Base-by-base conservation (phyloP, 2,329 filamentous ascomycete species). In the Cladosporium sphaerospermum region DNA sequence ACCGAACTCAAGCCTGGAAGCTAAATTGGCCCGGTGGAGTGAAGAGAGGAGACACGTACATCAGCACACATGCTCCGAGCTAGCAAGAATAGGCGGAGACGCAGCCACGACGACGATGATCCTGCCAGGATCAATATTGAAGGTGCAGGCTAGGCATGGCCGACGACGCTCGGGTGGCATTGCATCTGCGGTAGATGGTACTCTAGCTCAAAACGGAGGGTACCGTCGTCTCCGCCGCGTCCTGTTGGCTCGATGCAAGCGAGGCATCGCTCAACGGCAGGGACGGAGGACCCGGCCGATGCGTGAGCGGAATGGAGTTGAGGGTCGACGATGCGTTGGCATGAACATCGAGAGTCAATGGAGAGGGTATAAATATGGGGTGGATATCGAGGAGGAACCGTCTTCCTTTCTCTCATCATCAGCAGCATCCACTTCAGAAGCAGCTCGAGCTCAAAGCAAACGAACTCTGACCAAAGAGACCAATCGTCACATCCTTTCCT, bases 121-220 rank as follows among this genome's bases (percentile, higher is more conserved):
- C 63, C 54, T 51, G 51, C 49, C 45, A 54, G 57, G 66, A 70
- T 68, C 70, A 69, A 70, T 71, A 68, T 65, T 62, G 65, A 57
- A 68, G 40, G 64, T 72, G 70, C 71, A 64, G 60, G 70, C 66
- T 66, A 69, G 66, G 66, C 67, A 65, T 66, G 65, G 65, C 69
- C 63, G 69, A 63, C 56, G 64, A 63, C 67, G 62, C 69, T 71
- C 71, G 66, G 69, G 70, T 72, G 64, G 68, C 70, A 72, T 71
- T 69, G 68, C 69, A 72, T 66, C 63, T 66, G 68, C 64, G 68
- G 62, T 66, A 65, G 66, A 67, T 43, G 45, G 52, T 42, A 40
- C 40, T 49, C 41, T 49, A 53, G 45, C 52, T 54, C 40, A 36
- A 54, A 44, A 49, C 33, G 46, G 52, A 43, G 52, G 39, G 58